Conservation (phyloP, 495 filamentous ascomycete species). For the Penicillium flavigenum region DNA sequence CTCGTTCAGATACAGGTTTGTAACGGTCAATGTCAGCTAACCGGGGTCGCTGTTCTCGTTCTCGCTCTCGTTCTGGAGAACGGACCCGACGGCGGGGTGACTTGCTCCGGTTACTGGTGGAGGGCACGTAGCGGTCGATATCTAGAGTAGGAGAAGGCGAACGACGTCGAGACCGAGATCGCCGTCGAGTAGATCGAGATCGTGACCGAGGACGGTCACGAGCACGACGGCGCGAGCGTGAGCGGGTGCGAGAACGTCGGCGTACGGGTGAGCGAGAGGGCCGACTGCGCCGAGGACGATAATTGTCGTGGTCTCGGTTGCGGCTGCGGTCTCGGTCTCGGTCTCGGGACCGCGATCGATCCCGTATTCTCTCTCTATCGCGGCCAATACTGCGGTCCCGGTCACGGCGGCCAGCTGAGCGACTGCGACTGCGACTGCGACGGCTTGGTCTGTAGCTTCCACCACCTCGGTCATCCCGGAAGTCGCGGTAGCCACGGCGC, state of each 20-base stretch:
- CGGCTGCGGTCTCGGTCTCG: constrained; percentile 33
- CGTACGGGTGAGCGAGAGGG: constrained; percentile 27
- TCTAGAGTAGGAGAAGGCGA: constrained; percentile 41
- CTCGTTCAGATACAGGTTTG: constrained; percentile 45
- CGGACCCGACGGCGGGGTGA: constrained; percentile 47
- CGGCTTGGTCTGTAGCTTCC: constrained; percentile 40
- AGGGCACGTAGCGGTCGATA: constrained; percentile 53
- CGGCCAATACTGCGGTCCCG: constrained; percentile 36
- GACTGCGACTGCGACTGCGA: constrained; percentile 45
- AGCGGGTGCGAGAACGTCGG: constrained; percentile 19
- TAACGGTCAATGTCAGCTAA: constrained; percentile 55
- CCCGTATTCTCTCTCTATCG: constrained; percentile 40
- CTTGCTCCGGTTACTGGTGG: constrained; percentile 44
- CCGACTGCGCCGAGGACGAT: constrained; percentile 30
- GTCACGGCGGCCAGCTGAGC: constrained; percentile 33
- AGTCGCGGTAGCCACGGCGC: constrained; percentile 37
- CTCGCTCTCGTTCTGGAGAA: constrained; percentile 34
- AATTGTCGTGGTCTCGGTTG: constrained; percentile 29
- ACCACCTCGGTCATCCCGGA: constrained; percentile 31
- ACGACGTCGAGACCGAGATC: constrained; percentile 31
- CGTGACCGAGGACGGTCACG: constrained; percentile 23
- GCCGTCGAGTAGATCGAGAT: constrained; percentile 19
- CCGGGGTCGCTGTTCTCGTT: constrained; percentile 23
- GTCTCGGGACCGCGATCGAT: constrained; percentile 38
- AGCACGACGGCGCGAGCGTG: constrained; percentile 21